Base-by-base conservation (phyloP, 805 yeast genomes). In the Starmerella khaoyaiensis region DNA sequence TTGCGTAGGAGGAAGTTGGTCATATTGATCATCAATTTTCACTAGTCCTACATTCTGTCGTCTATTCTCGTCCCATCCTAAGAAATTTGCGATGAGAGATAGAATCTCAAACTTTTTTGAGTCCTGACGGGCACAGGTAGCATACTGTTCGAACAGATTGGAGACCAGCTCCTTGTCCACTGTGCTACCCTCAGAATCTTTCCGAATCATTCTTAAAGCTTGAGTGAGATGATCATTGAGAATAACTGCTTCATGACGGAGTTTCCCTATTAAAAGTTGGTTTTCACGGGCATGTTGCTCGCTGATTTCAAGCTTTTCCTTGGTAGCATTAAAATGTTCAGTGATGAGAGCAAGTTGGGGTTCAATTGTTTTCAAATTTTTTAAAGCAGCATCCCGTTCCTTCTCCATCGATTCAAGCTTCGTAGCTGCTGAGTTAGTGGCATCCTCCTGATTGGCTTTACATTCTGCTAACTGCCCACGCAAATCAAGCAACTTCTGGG, bases 181-280 rank as follows among this genome's bases (percentile, higher is more conserved):
- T 7, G 77, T 69, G 34, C 76, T 80, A 6, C 83, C 72, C 26
- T 74, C 73, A 28, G 80, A 72, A 36, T 77, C 79, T 53, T 76
- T 76, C 50, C 84, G 82, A 41, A 90, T 69, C 68, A 87, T 65
- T 19, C 82, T 73, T 44, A 87, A 61, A 1, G 97, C 93, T 52
- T 90, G 87, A n/a, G 94, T 84, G 37, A 90, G 62, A 60, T 90
- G 97, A 54, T 90, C 98, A 56, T 90, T 90, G 40, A 87, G 62
- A 19, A 82, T 81, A 8, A 90, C 87, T 2, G 93, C 87, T 57
- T 90, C 98, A 56, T 87, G 97, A 36, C 96, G 72, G 34, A 90
- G 67, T 55, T 87, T 90, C 1, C 97, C 97, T 35, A 90, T 73
- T 35, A 76, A 69, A 23, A 86, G 61, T 41, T 76, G 82, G 57